phyloP scores from a whole-genome alignment of 2,329 filamentous ascomycete species.

The Aspergillus niger region DNA sequence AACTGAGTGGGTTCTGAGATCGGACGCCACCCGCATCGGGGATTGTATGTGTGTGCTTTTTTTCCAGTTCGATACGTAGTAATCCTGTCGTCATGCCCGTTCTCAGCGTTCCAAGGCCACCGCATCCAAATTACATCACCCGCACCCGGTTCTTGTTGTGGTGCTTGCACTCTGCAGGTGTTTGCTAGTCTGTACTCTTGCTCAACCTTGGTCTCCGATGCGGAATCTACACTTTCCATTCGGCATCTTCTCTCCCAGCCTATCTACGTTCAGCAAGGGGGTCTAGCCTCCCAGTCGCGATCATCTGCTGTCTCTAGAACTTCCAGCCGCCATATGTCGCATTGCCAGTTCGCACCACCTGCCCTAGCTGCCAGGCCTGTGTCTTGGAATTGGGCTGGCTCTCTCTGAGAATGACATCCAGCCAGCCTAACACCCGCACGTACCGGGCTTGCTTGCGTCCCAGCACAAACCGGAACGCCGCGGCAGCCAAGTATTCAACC shows the following conservation, averaged over 20 bases:
- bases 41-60: neutral
- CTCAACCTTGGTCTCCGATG: neutral
- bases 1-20: neutral
- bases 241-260: neutral
- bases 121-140: neutral
- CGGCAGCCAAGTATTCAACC: conserved; percentile 64
- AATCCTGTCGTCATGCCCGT: neutral
- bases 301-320: conserved; percentile 25
- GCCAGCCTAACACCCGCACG: conserved; percentile 65
- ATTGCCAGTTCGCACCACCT: conserved; percentile 38
- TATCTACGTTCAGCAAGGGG: conserved; percentile 10
- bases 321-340: conserved; percentile 40
- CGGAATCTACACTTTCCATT: neutral
- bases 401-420: conserved; percentile 54
- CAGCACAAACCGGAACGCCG: conserved; percentile 71
- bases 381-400: conserved; percentile 40
- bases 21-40: neutral
- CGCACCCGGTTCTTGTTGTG: neutral
- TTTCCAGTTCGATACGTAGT: neutral
- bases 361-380: conserved; percentile 35
- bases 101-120: neutral
- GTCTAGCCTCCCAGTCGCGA: neutral
- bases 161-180: neutral
- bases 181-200: neutral
- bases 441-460: conserved; percentile 71